Evolutionary conservation across 2,329 filamentous ascomycete species (phyloP), one percentile per base, ranked within the genome.

Genomic region (Paecilomyces sp.): DNA sequence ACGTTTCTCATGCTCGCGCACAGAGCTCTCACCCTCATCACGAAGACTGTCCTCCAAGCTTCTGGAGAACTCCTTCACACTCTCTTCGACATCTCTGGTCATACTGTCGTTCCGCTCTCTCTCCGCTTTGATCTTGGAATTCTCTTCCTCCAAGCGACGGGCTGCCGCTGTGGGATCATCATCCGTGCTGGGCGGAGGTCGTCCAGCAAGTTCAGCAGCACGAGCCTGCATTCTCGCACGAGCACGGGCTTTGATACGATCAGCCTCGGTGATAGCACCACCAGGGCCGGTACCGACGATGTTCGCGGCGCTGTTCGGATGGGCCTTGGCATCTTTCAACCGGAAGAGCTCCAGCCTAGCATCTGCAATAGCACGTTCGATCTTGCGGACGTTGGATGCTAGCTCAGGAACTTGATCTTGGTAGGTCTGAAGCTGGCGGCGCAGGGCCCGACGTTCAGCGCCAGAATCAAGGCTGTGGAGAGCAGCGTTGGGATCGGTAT

Each of bases 171-270:
- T 82, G 63, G 92, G 88, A 64, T 95, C 90, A 61, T 88, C 84
- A 54, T 79, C 80, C 1, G 80, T 74, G 41, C 90, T 86, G 54
- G 87, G 81, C 52, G 88, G 79, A 71, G 92, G 92, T 74, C 88
- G 91, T 60, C 94, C 94, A 24, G 92, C 91, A 63, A 99, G 79
- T 18, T 94, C 93, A 59, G 94, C 94, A 66, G 94, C 92, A 61
- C 94, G 89, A 70, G 96, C 92, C 77, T 97, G 93, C 94, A 99
- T 99, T 87, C 97, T 96, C 47, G 93, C 93, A 77, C 92, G 96
- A 33, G 94, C 93, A 66, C 92, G 87, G 36, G 94, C 94, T 79
- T 97, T 97, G 65, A 97, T 85, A 58, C 93, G 87, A 76, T 99
- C 94, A 3, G 91, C 89, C 75, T 99, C 94, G 0, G 94, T 99